Base-by-base conservation (phyloP, 495 filamentous ascomycete species). In the Xeromyces bisporus region DNA sequence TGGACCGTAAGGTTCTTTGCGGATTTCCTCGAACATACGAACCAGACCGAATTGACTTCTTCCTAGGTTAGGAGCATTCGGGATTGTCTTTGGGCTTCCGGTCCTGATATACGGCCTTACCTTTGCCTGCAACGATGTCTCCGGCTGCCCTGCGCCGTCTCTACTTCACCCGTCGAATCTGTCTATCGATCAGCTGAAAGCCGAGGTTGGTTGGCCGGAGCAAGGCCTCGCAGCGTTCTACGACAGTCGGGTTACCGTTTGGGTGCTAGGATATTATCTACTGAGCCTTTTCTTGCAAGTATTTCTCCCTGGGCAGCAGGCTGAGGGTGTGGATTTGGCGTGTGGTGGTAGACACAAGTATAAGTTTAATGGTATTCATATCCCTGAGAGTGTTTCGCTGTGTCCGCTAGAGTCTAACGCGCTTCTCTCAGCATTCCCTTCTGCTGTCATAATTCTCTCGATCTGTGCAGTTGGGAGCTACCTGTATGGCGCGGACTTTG, bases 91-190 rank as follows among this genome's bases (percentile, higher is more conserved):
- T 40, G 78, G 74, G 15, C 71, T 92, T 8, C 87, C 89, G 0
- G 16, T 79, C 11, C 53, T 81, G 27, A 64, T 79, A 42, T 93
- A 87, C 52, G 42, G 66, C 33, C 69, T 83, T 42, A 60, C 73
- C 21, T 93, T 94, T 47, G 55, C 81, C 41, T 94, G 89, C 66
- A 96, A 93, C 48, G 89, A 93, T 47, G 52, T 85, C 37, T 73
- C 82, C 16, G 89, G 91, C 32, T 96, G 91, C 42, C 91, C 89
- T 8, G 73, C 80, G 5, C 82, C 86, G 6, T 86, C 77, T n/a
- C 60, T 89, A 15, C 67, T 93, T 29, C 64, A 68, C 32, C 84
- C 86, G 18, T 75, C 68, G 26, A 73, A 71, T 14, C 57, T 93
- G 20, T 69, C 69, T 21, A 58, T 84, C 31, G 69, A 75, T 9